These are phyloP conservation scores for Crocinoboletus sp. DNA, from an alignment of 1,284 basidiomycete genomes.

Conservation along the genomic window DNA sequence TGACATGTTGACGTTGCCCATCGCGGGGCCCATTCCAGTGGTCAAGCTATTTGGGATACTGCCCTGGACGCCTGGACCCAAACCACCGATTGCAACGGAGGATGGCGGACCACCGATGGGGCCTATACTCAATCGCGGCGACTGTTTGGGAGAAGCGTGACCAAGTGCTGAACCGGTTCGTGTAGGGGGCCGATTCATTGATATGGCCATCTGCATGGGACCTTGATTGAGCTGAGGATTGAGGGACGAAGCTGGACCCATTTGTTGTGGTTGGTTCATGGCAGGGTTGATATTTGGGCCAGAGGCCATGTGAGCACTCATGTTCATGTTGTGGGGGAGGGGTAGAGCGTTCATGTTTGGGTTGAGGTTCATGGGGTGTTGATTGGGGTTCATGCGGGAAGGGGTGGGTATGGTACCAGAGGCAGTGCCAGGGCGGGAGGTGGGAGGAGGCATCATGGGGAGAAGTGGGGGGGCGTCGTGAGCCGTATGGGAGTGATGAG, in stretches of 20 bases:
- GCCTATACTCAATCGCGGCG: conserved; percentile 22
- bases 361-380: conserved; percentile 25
- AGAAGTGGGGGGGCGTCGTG: conserved; percentile 13
- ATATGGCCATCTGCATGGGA: conserved; percentile 20
- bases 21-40: conserved; percentile 9
- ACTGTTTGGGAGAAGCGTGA: conserved; percentile 27
- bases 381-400: conserved; percentile 21
- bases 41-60: conserved; percentile 13
- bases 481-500: conserved; percentile 26
- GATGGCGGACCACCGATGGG: conserved; percentile 8
- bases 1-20: conserved; percentile 12
- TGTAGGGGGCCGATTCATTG: conserved; percentile 28
- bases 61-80: conserved; percentile 10
- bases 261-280: conserved; percentile 21
- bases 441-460: conserved; percentile 25
- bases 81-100: conserved; percentile 7
- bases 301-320: conserved; percentile 15
- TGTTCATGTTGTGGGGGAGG: conserved; percentile 13
- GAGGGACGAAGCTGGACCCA: conserved; percentile 7
- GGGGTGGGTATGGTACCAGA: conserved; percentile 18
- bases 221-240: conserved; percentile 13
- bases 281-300: conserved; percentile 10
- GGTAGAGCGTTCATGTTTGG: conserved; percentile 18
- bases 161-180: conserved; percentile 27
- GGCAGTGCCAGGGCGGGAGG: conserved; percentile 27